Percentiles rank a stretch among this genome's conserved stretches.
phyloP scores from a whole-genome alignment of 108 stramenopile genomes.

The Skeletonema costatum region DNA sequence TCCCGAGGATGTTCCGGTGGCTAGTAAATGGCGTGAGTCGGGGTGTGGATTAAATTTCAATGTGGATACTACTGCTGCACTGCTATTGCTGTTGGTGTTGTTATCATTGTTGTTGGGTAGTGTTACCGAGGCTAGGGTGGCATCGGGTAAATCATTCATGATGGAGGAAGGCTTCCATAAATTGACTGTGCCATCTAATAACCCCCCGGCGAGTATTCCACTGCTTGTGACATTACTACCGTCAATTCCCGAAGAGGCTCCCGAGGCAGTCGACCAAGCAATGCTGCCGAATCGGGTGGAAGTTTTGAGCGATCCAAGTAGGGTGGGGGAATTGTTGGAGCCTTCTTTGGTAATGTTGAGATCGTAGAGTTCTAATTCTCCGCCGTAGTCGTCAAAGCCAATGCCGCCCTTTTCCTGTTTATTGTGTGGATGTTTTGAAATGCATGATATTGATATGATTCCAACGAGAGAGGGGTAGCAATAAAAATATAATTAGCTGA shows the following conservation, averaged over 20 bases:
- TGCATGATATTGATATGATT: not conserved
- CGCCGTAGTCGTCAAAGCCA: constrained; percentile 94
- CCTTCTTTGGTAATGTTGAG: constrained; percentile 45
- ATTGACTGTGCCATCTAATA: constrained; percentile 93
- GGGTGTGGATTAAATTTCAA: constrained; percentile 87
- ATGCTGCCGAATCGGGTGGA: constrained; percentile 67
- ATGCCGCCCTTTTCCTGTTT: constrained; percentile 34
- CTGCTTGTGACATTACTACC: constrained; percentile 25
- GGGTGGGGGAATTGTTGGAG: constrained; percentile 24
- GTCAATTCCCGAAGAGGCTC: not conserved
- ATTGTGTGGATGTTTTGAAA: not conserved
- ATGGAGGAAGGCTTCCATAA: constrained; percentile 88
- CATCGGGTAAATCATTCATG: constrained; percentile 29
- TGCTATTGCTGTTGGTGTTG: not conserved
- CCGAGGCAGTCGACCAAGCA: constrained; percentile 53
- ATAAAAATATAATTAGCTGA: not conserved
- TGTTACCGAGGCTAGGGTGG: not conserved
- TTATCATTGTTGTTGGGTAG: not conserved
- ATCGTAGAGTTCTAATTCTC: constrained; percentile 90
- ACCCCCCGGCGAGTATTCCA: constrained; percentile 94
- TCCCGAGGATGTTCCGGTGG: constrained; percentile 85
- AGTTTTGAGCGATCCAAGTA: constrained; percentile 82
- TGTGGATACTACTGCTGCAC: constrained; percentile 71
- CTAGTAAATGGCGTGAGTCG: constrained; percentile 70
- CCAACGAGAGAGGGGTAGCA: not conserved